These are phyloP conservation scores for Oryza punctata DNA, from an alignment of 176 grass and related monocot species.

Conservation along the genomic window DNA sequence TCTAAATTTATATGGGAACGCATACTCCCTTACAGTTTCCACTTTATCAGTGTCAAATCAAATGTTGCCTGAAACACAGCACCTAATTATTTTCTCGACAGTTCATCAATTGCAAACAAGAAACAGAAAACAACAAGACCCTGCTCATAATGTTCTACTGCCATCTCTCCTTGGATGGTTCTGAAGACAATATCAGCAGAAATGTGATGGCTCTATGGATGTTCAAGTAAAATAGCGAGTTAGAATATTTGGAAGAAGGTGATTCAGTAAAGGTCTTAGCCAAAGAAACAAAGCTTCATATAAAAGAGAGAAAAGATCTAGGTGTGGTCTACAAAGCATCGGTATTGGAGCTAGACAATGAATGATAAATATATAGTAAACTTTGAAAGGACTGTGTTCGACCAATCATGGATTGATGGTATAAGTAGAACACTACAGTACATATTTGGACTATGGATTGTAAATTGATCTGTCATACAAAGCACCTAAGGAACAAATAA, in stretches of 20 bases:
- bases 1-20: constrained; percentile 13
- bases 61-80: not conserved
- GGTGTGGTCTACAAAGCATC: not conserved
- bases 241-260: not conserved
- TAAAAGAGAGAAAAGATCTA: not conserved
- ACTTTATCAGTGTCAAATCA: not conserved
- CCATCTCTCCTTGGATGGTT: not conserved
- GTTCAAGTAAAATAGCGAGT: not conserved
- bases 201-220: not conserved
- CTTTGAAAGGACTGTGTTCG: not conserved
- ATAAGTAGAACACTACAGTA: not conserved
- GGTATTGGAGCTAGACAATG: constrained; percentile 7
- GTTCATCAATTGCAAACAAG: not conserved
- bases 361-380: not conserved
- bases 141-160: not conserved
- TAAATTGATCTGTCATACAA: not conserved
- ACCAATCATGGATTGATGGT: constrained; percentile 4
- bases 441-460: not conserved
- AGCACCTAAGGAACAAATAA: constrained; percentile 2
- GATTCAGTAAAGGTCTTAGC: constrained; percentile 14
- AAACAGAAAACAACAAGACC: not conserved
- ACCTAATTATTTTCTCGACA: constrained; percentile 9
- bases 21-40: constrained; percentile 17
- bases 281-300: constrained; percentile 5
- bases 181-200: not conserved